These are phyloP conservation scores for Skeletonema potamos DNA, from an alignment of 108 stramenopile genomes.

Conservation along the genomic window DNA sequence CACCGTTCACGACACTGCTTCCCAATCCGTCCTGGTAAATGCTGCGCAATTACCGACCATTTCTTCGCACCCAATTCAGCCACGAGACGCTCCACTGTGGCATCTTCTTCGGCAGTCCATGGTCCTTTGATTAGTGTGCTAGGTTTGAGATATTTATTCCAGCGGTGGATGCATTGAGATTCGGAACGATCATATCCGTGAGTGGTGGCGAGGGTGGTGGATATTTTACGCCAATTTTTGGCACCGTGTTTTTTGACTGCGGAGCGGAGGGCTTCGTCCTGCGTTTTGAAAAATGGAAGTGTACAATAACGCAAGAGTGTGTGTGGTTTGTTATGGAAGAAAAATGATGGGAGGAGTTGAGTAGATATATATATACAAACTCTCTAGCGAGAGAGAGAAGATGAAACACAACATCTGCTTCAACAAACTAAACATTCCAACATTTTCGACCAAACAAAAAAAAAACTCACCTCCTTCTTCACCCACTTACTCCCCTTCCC, in stretches of 20 bases:
- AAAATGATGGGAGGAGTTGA: no score
- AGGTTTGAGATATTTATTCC: slow-evolving; percentile 78
- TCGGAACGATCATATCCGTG: slow-evolving; percentile 47
- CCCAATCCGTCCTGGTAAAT: slow-evolving; percentile 90
- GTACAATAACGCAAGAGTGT: no score
- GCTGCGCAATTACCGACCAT: slow-evolving; percentile 87
- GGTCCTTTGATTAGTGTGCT: slow-evolving; percentile 73
- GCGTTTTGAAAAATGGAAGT: background rate
- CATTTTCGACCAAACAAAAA: background rate
- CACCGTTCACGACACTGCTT: slow-evolving; percentile 98
- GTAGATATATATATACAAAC: no score
- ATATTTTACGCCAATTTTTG: slow-evolving; percentile 77
- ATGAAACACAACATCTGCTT: no score
- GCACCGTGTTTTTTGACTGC: slow-evolving; percentile 67
- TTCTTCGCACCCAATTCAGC: slow-evolving; percentile 64
- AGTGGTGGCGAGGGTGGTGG: slow-evolving; percentile 43
- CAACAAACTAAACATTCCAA: background rate
- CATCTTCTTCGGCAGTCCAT: slow-evolving; percentile 94
- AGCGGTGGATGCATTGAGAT: slow-evolving; percentile 74
- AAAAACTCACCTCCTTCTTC: background rate
- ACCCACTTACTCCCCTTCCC: background rate
- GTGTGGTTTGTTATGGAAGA: background rate
- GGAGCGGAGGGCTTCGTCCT: slow-evolving; percentile 62
- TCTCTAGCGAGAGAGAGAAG: no score
- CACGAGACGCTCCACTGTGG: slow-evolving; percentile 71